Conservation (phyloP, 257 asterid genomes). For the Nemophila menziesii region DNA sequence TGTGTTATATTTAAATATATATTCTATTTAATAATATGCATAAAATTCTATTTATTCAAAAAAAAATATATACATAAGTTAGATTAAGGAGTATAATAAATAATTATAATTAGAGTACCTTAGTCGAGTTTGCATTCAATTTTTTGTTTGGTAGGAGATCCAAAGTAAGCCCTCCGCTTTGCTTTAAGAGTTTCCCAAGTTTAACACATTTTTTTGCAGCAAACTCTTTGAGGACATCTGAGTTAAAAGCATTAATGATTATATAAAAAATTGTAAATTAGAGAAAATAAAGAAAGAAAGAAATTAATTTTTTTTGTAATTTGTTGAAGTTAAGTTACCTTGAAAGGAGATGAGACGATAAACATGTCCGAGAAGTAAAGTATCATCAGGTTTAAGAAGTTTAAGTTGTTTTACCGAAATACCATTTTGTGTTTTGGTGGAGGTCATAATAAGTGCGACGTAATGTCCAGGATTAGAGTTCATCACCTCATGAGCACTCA, state of each 20-base stretch:
- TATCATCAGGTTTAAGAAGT: constrained; percentile 74
- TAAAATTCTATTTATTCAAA: too few relatives aligned
- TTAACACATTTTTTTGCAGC: constrained; percentile 51
- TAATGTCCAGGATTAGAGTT: constrained; percentile 69
- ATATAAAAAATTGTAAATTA: background rate
- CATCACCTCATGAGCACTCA: constrained; percentile 63
- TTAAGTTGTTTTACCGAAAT: constrained; percentile 53
- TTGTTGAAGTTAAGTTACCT: constrained; percentile 26
- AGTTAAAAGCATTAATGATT: background rate
- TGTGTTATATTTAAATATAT: background rate
- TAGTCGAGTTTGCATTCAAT: constrained; percentile 11
- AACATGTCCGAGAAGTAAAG: constrained; percentile 59
- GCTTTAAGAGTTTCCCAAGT: constrained; percentile 48
- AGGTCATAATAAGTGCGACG: constrained; percentile 48
- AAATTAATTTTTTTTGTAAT: background rate
- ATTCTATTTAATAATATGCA: background rate
- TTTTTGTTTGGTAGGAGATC: constrained; percentile 21
- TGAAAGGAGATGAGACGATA: constrained; percentile 72
- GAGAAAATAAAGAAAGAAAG: background rate
- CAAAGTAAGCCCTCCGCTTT: constrained; percentile 28
- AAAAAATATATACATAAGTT: too few relatives aligned
- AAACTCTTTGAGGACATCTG: constrained; percentile 62
- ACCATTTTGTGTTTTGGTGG: constrained; percentile 29
- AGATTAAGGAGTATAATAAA: background rate
- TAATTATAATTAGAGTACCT: constrained; percentile 19